Base-by-base conservation (phyloP, 106 monocot genomes). In the Xerophyta viscosa region DNA sequence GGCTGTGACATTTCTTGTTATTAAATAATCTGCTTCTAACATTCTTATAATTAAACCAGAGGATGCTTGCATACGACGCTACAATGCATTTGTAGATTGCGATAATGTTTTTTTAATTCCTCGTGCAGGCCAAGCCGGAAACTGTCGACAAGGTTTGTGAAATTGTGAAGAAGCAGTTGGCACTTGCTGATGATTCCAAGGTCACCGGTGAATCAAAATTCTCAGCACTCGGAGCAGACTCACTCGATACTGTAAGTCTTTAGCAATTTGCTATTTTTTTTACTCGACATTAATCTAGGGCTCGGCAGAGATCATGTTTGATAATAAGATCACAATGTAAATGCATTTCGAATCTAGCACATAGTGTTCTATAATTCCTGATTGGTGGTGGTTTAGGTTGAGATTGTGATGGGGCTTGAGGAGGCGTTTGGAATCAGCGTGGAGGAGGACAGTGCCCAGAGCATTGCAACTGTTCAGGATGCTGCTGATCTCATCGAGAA, bases 401-500 rank as follows among this genome's bases (percentile, higher is more conserved):
- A 82, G 47, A 69, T 82, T 46, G 76, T 82, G 56, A 82, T 82
- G 82, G 67, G 68, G 31, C 51, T 82, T 0, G 82, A 82, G 65
- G 82, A 82, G 57, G 76, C 41, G 10, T 82, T 82, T 36, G 60
- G 50, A 2, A 77, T 82, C 64, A 62, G 50, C 37, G 75, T 82
- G 42, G 82, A 82, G 27, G 82, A 82, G 41, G 60, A 61, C 19
- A 71, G 58, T 29, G 82, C 82, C 10, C 67, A 72, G 61, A 47
- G 19, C 49, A 82, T 82, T 17, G 57, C 43, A 1, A 76, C 82
- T 0, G 72, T 82, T 22, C 72, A 77, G 41, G 76, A 82, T 65
- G 82, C 82, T 18, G 82, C 82, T 23, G 65, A 76, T 54, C 24
- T 82, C 37, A 72, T 82, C 19, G 82, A 82, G 37, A 61, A 69